A percentile compares a stretch with the other conserved stretches of the same genome.
Conservation (phyloP, 345 rosid species). For the Eucalyptus melliodora region DNA sequence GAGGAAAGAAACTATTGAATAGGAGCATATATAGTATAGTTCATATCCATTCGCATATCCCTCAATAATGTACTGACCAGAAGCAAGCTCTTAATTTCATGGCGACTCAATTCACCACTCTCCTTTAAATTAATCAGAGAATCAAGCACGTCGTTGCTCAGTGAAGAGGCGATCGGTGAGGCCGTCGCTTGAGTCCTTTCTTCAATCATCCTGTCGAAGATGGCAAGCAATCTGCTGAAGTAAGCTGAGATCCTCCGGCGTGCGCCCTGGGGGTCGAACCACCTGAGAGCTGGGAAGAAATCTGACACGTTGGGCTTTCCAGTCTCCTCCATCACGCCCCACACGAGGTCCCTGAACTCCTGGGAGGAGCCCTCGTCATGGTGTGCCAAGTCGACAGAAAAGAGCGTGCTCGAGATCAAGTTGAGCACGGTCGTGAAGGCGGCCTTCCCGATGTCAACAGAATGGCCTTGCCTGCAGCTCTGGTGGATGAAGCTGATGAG, state of each 20-base stretch:
- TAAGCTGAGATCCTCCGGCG: not conserved
- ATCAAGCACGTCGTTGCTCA: not conserved
- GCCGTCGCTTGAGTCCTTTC: not conserved
- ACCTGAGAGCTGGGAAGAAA: constrained; percentile 10
- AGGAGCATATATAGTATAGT: not conserved
- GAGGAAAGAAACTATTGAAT: not conserved
- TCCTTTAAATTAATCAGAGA: not conserved
- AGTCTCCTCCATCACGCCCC: too few species aligned
- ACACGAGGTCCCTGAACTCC: too few species aligned
- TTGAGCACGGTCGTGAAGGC: too few species aligned
- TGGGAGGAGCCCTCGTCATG: too few species aligned
- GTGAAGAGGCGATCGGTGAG: not conserved
- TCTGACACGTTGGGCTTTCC: constrained; percentile 28
- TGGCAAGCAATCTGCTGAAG: not conserved
- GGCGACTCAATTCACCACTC: not conserved
- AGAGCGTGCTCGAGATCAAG: too few species aligned
- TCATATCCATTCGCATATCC: not conserved
- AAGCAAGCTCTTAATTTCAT: not conserved
- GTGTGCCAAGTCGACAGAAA: too few species aligned
- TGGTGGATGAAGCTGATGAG: too few species aligned
- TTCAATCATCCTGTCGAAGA: constrained; percentile 1
- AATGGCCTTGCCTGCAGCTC: too few species aligned
- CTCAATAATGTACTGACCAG: not conserved
- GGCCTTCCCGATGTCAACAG: too few species aligned
- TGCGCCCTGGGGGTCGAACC: constrained; percentile 29